Base-by-base conservation (phyloP, 163 green algal genomes). In the Scenedesmus sp. region DNA sequence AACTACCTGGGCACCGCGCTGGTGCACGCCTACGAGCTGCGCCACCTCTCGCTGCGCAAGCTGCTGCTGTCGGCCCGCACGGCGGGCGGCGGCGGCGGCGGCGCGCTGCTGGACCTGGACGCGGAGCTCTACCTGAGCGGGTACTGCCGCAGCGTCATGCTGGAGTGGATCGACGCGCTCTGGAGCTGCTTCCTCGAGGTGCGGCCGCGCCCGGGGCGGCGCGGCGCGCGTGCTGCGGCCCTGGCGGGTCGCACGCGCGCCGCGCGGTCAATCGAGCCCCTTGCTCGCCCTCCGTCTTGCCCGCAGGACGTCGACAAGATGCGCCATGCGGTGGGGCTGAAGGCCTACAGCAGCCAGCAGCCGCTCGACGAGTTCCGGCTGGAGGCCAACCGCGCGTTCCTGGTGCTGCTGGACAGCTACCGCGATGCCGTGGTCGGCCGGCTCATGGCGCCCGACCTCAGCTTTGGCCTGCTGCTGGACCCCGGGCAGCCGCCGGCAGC, bases 161-260 rank as follows among this genome's bases (percentile, higher is more conserved):
- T 91, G 53, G 34, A 85, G 34, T 87, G 80, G 78, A 65, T 92
- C 26, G 88, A 92, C 47, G 88, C 81, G 4, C 75, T 90, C 50
- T 92, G 88, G 88, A 76, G 62, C 67, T 87, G 83, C 62, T 91
- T 91, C 70, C 58, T 91, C 33, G 74, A 89, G 80, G 80, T 86
- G 63, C 3, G 65, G 17, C 39, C 39, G 7, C n/a, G n/a, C n/a
- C n/a, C n/a, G n/a, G n/a, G n/a, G n/a, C n/a, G n/a, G n/a, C n/a
- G n/a, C n/a, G n/a, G n/a, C n/a, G n/a, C n/a, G n/a, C n/a, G n/a
- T n/a, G n/a, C n/a, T n/a, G n/a, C n/a, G n/a, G n/a, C n/a, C n/a
- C n/a, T n/a, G n/a, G n/a, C n/a, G n/a, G n/a, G n/a, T 15, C 45
- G 13, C 45, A 22, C 45, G 45, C 45, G 13, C 45, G 15, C 45